Percentiles rank a stretch among this genome's conserved stretches.
phyloP scores from a whole-genome alignment of 352 stramenopile genomes.

The Phytophthora niederhauseri region DNA sequence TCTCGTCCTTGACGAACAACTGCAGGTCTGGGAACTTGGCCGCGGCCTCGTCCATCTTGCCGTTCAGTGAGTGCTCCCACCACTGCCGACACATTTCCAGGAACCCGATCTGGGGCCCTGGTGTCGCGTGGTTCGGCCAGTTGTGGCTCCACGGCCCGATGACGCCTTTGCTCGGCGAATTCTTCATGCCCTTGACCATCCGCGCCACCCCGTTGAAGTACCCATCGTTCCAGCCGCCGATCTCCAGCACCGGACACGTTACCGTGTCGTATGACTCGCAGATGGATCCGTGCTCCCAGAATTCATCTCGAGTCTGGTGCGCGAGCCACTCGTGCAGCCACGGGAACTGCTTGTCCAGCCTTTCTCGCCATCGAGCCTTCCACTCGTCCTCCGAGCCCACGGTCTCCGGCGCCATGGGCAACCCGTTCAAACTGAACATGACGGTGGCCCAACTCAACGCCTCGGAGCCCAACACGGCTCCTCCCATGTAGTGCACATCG shows the following conservation, averaged over 20 bases:
- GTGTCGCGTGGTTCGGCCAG: conserved; percentile 53
- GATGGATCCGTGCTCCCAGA: conserved; percentile 56
- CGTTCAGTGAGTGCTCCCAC: conserved; percentile 52
- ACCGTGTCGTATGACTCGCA: conserved; percentile 45
- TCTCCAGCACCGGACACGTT: conserved; percentile 45
- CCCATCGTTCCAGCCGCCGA: conserved; percentile 56
- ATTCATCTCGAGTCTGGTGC: conserved; percentile 50
- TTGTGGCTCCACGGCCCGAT: conserved; percentile 62
- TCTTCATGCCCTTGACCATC: conserved; percentile 44
- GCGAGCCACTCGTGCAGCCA: conserved; percentile 58
- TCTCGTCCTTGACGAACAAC: conserved; percentile 51
- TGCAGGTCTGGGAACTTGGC: conserved; percentile 46
- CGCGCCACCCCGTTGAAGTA: conserved; percentile 59
- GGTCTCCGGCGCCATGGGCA: conserved; percentile 43
- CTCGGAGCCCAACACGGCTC: conserved; percentile 50
- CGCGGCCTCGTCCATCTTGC: conserved; percentile 23
- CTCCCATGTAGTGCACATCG: conserved; percentile 58
- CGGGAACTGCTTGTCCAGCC: conserved; percentile 48
- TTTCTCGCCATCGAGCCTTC: conserved; percentile 34
- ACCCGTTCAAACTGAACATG: conserved; percentile 54
- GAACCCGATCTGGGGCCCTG: conserved; percentile 52
- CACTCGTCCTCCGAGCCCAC: conserved; percentile 40
- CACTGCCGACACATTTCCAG: conserved; percentile 55
- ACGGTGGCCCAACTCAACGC: conserved; percentile 58
- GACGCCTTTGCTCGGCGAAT: conserved; percentile 45